Conservation (phyloP, 2,329 filamentous ascomycete species). For the Aspergillus glaucus region DNA sequence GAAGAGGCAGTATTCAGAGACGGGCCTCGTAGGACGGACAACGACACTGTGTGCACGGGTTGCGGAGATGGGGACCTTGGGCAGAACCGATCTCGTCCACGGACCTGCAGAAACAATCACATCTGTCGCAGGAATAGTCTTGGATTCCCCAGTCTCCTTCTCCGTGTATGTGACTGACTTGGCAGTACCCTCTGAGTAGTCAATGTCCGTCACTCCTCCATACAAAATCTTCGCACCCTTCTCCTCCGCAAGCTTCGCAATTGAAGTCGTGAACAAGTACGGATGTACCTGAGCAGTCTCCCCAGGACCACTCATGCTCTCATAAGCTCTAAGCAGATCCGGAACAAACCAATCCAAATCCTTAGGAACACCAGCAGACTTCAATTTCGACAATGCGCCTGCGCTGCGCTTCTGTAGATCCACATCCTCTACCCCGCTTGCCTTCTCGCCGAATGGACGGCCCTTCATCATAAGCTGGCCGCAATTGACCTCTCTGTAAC, state of each 20-base stretch:
- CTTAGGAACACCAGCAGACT: conserved; percentile 59
- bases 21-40: conserved; percentile 49
- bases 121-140: conserved; percentile 52
- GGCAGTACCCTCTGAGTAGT: conserved; percentile 48
- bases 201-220: conserved; percentile 64
- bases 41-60: conserved; percentile 60
- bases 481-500: conserved; percentile 73
- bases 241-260: conserved; percentile 68
- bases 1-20: conserved; percentile 54
- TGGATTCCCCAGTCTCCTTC: conserved; percentile 43
- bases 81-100: conserved; percentile 52
- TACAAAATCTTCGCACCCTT: conserved; percentile 62
- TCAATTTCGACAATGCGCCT: conserved; percentile 45
- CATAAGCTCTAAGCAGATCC: conserved; percentile 62
- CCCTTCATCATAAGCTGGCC: conserved; percentile 57
- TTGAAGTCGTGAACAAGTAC: conserved; percentile 78
- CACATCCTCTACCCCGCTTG: conserved; percentile 32
- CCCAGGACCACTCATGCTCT: conserved; percentile 72
- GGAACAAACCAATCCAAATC: conserved; percentile 81
- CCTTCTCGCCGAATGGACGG: conserved; percentile 30
- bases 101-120: conserved; percentile 57
- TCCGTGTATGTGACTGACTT: conserved; percentile 58
- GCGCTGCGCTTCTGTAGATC: conserved; percentile 52
- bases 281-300: conserved; percentile 94
- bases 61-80: conserved; percentile 51